Conservation (phyloP, 352 stramenopile species). For the Pythium apleroticum region DNA sequence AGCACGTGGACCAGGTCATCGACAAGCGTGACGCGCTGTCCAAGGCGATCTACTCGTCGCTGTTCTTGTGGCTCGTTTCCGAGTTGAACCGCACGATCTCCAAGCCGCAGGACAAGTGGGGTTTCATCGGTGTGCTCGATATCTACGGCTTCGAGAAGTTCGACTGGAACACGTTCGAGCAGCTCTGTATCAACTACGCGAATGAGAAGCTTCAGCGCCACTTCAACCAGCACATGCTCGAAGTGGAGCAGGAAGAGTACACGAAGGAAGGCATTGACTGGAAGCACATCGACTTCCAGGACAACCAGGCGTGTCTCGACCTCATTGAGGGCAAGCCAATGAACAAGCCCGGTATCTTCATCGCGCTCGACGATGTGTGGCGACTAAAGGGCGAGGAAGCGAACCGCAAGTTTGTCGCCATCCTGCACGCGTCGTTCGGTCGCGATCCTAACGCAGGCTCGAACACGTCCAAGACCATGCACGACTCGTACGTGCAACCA, state of each 20-base stretch:
- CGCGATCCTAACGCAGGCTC: slow-evolving; percentile 50
- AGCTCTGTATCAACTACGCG: slow-evolving; percentile 96
- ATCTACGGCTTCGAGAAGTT: slow-evolving; percentile 99
- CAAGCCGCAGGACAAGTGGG: slow-evolving; percentile 75
- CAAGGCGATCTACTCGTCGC: slow-evolving; percentile 92
- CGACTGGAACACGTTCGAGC: slow-evolving; percentile 94
- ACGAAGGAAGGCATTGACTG: slow-evolving; percentile 95
- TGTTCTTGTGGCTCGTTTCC: slow-evolving; percentile 91
- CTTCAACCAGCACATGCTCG: slow-evolving; percentile 96
- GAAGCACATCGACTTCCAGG: slow-evolving; percentile 91
- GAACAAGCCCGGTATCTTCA: slow-evolving; percentile 91
- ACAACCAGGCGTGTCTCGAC: slow-evolving; percentile 94
- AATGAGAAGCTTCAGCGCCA: slow-evolving; percentile 95
- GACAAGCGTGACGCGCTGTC: slow-evolving; percentile 89
- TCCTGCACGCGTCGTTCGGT: slow-evolving; percentile 84
- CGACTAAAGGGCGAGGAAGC: slow-evolving; percentile 93
- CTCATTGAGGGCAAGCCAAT: slow-evolving; percentile 91
- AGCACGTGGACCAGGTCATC: slow-evolving; percentile 84
- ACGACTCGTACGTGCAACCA: slow-evolving; percentile 89
- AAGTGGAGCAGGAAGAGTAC: slow-evolving; percentile 97
- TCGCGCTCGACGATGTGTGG: slow-evolving; percentile 94
- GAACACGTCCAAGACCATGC: slow-evolving; percentile 66
- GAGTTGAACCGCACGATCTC: slow-evolving; percentile 91
- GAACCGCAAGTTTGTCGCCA: slow-evolving; percentile 91
- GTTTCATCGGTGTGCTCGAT: slow-evolving; percentile 95